Conservation (phyloP, 2,329 filamentous ascomycete genomes). For the Neophaeococcomyces aloes region DNA sequence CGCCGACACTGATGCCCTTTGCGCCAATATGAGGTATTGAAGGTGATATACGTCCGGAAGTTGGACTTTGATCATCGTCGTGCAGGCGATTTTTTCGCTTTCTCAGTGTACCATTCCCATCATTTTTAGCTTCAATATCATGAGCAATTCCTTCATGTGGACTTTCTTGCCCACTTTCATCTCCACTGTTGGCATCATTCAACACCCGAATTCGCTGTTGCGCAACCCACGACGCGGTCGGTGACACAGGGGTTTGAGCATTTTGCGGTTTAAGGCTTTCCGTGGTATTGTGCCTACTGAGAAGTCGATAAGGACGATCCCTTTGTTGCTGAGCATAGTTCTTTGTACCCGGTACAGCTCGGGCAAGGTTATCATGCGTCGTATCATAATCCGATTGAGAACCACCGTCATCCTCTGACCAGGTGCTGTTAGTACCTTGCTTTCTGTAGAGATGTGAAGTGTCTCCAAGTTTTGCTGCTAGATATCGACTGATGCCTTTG, state of each 20-base stretch:
- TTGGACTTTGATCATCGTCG: constrained; percentile 4
- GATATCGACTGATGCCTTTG: constrained; percentile 15
- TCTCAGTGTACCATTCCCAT: not conserved
- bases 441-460: constrained; percentile 16
- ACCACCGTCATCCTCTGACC: constrained; percentile 18
- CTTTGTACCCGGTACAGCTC: constrained; percentile 13
- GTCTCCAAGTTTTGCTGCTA: constrained; percentile 16
- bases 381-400: constrained; percentile 20
- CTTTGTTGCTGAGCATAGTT: constrained; percentile 19
- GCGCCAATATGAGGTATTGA: constrained; percentile 12
- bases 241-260: not conserved
- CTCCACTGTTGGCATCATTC: not conserved
- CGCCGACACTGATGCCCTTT: constrained; percentile 18
- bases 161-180: constrained; percentile 6
- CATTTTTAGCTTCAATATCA: not conserved
- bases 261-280: constrained; percentile 4
- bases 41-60: constrained; percentile 4
- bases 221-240: constrained; percentile 2
- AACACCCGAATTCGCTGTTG: constrained; percentile 3
- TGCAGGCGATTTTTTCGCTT: not conserved
- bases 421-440: constrained; percentile 14
- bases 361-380: constrained; percentile 10
- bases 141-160: constrained; percentile 1
- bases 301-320: constrained; percentile 14
- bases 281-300: too few relatives aligned